A percentile compares a stretch with the other conserved stretches of the same genome.
Evolutionary conservation across 306 rosid species (phyloP).

Genomic region (Trichosanthes truncata): DNA sequence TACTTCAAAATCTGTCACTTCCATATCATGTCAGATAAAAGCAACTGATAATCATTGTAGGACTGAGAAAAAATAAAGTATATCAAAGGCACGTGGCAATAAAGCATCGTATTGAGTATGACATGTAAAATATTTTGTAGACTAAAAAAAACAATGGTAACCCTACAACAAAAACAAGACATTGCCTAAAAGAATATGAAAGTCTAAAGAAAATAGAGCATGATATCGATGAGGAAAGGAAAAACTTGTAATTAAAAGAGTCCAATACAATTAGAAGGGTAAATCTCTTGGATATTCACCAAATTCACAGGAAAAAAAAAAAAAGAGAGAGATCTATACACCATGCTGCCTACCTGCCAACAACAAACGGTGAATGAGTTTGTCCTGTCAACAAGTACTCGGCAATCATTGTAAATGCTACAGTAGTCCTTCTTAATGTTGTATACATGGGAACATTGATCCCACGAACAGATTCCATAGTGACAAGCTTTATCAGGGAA

Average conservation of each 20-base stretch:
- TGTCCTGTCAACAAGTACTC: slow-evolving; percentile 71
- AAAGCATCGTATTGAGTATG: background rate
- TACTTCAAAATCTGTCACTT: background rate
- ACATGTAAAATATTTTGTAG: background rate
- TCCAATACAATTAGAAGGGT: background rate
- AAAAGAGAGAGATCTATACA: background rate
- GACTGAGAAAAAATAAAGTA: background rate
- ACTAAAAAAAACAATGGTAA: background rate
- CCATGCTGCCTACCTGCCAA: slow-evolving; percentile 57
- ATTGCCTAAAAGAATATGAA: background rate
- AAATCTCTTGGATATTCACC: background rate
- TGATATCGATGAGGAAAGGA: background rate
- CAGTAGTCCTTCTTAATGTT: slow-evolving; percentile 88
- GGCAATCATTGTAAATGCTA: slow-evolving; percentile 78
- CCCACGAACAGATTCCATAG: slow-evolving; percentile 96
- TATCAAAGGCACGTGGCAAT: background rate
- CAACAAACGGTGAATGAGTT: slow-evolving; percentile 54
- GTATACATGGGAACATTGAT: slow-evolving; percentile 99
- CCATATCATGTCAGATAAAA: background rate
- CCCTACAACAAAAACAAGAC: background rate
- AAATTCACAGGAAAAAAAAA: background rate
- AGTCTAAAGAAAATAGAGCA: background rate
- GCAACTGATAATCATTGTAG: background rate
- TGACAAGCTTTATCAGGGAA: slow-evolving; percentile 45
- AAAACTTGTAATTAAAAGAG: background rate